These are phyloP conservation scores for Cinchona pubescens DNA, from an alignment of 257 asterid species.

Conservation along the genomic window DNA sequence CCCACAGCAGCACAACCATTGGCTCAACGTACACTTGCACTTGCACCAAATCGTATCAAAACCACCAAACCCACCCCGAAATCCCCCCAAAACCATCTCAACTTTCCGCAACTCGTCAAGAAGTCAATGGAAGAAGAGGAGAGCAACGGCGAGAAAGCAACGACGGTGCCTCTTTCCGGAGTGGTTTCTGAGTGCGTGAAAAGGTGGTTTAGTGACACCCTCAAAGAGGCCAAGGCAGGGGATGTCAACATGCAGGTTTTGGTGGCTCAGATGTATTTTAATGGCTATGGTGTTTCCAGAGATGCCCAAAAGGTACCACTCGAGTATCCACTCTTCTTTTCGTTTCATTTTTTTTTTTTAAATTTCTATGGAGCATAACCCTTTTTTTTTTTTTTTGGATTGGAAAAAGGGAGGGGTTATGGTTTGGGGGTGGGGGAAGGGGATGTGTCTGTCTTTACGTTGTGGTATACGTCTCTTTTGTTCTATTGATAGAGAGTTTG, in stretches of 20 bases:
- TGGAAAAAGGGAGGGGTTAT: too few relatives aligned
- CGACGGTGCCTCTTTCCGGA: slow-evolving; percentile 44
- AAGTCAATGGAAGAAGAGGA: slow-evolving; percentile 25
- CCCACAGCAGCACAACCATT: too few relatives aligned
- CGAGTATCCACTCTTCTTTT: not conserved
- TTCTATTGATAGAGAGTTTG: not conserved
- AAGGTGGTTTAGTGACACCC: slow-evolving; percentile 75
- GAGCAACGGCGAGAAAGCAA: slow-evolving; percentile 18
- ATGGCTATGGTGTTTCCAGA: slow-evolving; percentile 60
- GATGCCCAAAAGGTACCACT: slow-evolving; percentile 55
- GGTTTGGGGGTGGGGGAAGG: too few relatives aligned
- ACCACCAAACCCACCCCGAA: not conserved
- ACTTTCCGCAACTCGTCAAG: not conserved
- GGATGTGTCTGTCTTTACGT: not conserved
- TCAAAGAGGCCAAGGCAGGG: slow-evolving; percentile 72
- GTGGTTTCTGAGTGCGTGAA: slow-evolving; percentile 62
- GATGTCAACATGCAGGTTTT: slow-evolving; percentile 76
- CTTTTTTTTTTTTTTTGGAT: not conserved
- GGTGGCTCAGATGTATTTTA: slow-evolving; percentile 63
- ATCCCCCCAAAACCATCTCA: not conserved
- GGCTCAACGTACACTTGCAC: too few relatives aligned
- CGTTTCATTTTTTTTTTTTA: not conserved
- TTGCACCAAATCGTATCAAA: not conserved
- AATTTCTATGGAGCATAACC: not conserved
- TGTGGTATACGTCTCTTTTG: not conserved